Percentiles rank a stretch among this genome's conserved stretches.
Evolutionary conservation across 495 filamentous ascomycete genomes (phyloP).

Genomic region (Trichoderma asperelloides): DNA sequence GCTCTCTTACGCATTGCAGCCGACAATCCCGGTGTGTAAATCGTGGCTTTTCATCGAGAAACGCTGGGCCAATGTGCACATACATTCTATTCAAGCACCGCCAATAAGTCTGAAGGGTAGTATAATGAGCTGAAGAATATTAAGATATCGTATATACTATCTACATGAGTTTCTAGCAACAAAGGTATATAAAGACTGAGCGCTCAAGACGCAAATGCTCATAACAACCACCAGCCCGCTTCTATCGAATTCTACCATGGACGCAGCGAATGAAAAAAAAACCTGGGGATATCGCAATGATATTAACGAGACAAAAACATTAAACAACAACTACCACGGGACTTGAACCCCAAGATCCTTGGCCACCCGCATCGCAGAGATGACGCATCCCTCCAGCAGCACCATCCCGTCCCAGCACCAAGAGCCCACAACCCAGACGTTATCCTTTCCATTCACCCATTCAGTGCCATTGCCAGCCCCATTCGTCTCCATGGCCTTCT

Average conservation of each 20-base stretch:
- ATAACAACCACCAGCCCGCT: not conserved
- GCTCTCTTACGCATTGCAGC: no score
- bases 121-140: no score
- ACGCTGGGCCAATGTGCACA: no score
- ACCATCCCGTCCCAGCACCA: conserved; percentile 64
- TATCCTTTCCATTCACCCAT: conserved; percentile 36
- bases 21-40: no score
- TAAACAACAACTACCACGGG: conserved; percentile 14
- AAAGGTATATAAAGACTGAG: not conserved
- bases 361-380: conserved; percentile 45
- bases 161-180: no score
- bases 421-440: conserved; percentile 44
- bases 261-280: not conserved
- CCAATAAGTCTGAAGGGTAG: no score
- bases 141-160: no score
- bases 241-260: not conserved
- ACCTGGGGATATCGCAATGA: not conserved
- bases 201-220: not conserved
- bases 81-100: no score
- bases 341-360: conserved; percentile 38
- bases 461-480: conserved; percentile 6
- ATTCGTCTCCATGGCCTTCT: conserved; percentile 3
- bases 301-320: not conserved
- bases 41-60: no score
- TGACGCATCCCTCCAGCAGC: conserved; percentile 48